These are phyloP conservation scores for Tilletia walkeri DNA, from an alignment of 1,284 basidiomycete genomes.

Conservation along the genomic window DNA sequence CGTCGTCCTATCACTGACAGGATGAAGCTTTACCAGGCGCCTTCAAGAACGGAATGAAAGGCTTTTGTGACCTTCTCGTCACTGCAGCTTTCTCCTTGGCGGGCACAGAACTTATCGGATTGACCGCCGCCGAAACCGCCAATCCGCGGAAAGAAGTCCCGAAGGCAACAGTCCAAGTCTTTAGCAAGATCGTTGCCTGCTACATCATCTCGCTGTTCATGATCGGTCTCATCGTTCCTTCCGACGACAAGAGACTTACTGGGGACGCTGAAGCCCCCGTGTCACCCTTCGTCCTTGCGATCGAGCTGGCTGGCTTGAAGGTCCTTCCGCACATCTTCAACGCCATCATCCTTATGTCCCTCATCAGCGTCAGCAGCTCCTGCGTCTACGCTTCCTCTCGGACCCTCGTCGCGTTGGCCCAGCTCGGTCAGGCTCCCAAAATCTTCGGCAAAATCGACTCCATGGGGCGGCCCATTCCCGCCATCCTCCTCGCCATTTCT, in stretches of 20 bases:
- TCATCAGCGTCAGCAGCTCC: slow-evolving; percentile 38
- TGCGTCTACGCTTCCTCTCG: slow-evolving; percentile 42
- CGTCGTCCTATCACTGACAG: neutral
- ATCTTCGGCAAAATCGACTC: slow-evolving; percentile 31
- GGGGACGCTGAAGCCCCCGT: slow-evolving; percentile 29
- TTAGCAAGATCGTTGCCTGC: slow-evolving; percentile 4
- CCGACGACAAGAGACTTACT: slow-evolving; percentile 29
- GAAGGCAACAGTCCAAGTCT: slow-evolving; percentile 6
- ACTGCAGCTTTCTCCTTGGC: neutral
- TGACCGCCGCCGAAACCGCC: slow-evolving; percentile 65
- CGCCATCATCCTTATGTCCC: slow-evolving; percentile 37
- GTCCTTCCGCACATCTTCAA: slow-evolving; percentile 38
- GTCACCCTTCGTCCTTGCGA: slow-evolving; percentile 38
- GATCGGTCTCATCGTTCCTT: slow-evolving; percentile 37
- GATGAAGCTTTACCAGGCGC: neutral
- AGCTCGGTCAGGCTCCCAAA: slow-evolving; percentile 33
- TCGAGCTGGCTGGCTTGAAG: slow-evolving; percentile 18
- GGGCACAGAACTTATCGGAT: slow-evolving; percentile 61
- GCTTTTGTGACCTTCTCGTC: neutral
- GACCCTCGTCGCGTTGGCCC: slow-evolving; percentile 34
- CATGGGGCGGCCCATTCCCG: slow-evolving; percentile 32
- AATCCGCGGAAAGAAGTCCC: slow-evolving; percentile 51
- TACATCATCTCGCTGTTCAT: slow-evolving; percentile 36
- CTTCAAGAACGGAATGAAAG: neutral
- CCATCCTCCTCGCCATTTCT: slow-evolving; percentile 30